A percentile compares a stretch with the other conserved stretches of the same genome.
Evolutionary conservation across 805 yeast genomes (phyloP).

Genomic region (Saccharomycopsis oosterbeekiorum): DNA sequence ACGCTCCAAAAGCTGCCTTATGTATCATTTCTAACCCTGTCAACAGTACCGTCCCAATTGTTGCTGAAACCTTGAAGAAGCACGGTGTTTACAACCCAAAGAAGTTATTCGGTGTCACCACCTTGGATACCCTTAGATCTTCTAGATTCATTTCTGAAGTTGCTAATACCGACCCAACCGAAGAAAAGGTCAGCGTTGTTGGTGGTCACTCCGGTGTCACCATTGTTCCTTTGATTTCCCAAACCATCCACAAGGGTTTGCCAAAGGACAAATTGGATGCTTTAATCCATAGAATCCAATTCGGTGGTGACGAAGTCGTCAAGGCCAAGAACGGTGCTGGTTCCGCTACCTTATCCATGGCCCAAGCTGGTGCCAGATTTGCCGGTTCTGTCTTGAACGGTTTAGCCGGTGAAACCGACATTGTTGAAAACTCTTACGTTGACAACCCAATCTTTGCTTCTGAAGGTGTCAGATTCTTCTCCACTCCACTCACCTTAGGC

Average conservation of each 20-base stretch:
- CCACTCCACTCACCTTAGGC: constrained; percentile 90
- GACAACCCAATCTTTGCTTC: constrained; percentile 73
- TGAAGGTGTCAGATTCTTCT: constrained; percentile 95
- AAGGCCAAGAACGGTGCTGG: constrained; percentile 80
- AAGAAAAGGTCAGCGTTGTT: constrained; percentile 59
- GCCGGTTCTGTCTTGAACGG: constrained; percentile 56
- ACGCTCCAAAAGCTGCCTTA: constrained; percentile 59
- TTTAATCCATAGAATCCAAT: constrained; percentile 68
- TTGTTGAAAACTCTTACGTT: constrained; percentile 61
- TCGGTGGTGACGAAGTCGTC: constrained; percentile 85
- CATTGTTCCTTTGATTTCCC: constrained; percentile 65
- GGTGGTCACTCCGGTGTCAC: constrained; percentile 86
- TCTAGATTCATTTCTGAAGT: constrained; percentile 54
- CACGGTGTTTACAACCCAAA: constrained; percentile 67
- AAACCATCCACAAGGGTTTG: constrained; percentile 43
- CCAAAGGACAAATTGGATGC: constrained; percentile 38
- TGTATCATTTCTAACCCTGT: constrained; percentile 73
- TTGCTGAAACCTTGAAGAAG: constrained; percentile 65
- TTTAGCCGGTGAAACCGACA: constrained; percentile 40
- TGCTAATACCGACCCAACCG: constrained; percentile 46
- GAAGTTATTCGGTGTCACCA: constrained; percentile 76
- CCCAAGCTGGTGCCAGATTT: constrained; percentile 72
- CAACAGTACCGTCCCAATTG: constrained; percentile 77
- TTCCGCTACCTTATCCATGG: constrained; percentile 80
- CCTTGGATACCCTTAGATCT: constrained; percentile 69